Conservation (phyloP, 2,329 filamentous ascomycete species). For the Trematosphaeria pertusa region DNA sequence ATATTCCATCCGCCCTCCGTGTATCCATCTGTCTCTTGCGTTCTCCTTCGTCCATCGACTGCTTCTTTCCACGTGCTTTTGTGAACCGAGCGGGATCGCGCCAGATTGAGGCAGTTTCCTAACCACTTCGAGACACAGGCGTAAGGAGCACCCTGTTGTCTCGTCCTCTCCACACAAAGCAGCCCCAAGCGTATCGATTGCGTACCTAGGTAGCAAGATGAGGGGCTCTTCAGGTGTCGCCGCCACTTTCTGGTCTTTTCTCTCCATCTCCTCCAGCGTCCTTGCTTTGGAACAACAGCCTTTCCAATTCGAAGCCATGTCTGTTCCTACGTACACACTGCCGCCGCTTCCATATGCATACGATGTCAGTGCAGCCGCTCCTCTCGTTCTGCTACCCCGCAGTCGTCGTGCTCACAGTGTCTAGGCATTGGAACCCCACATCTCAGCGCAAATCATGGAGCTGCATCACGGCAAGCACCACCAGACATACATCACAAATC, state of each 20-base stretch:
- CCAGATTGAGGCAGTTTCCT: slow-evolving; percentile 41
- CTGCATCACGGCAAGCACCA: slow-evolving; percentile 82
- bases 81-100: no score
- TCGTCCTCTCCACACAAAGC: no score
- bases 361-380: slow-evolving; percentile 61
- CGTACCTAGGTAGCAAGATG: slow-evolving; percentile 36
- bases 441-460: slow-evolving; percentile 81
- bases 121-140: background rate
- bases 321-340: slow-evolving; percentile 61
- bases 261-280: slow-evolving; percentile 14
- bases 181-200: slow-evolving; percentile 13
- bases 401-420: slow-evolving; percentile 13
- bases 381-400: background rate
- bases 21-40: no score
- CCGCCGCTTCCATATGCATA: slow-evolving; percentile 73
- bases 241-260: slow-evolving; percentile 22
- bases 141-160: slow-evolving; percentile 42
- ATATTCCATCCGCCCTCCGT: no score
- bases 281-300: slow-evolving; percentile 42
- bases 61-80: no score
- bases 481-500: slow-evolving; percentile 77
- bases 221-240: slow-evolving; percentile 23
- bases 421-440: slow-evolving; percentile 74
- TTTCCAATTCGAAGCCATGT: slow-evolving; percentile 46
- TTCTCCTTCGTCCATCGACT: no score